Percentiles rank a stretch among this genome's conserved stretches.
Evolutionary conservation across 805 yeast genomes (phyloP).

Genomic region (Ogataea naganishii): DNA sequence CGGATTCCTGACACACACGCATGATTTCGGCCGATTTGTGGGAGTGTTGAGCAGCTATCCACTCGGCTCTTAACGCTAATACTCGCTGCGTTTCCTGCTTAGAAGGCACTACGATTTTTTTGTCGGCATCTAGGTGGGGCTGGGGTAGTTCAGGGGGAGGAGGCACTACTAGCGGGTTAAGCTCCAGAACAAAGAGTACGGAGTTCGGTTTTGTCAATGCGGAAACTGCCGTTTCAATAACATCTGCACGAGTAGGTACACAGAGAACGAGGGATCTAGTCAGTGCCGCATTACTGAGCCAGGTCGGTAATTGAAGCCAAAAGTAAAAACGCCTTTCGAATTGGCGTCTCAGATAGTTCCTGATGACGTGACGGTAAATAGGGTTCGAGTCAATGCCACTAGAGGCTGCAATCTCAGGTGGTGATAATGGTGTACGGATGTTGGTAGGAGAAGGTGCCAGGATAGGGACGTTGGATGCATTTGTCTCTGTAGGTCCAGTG

Average conservation of each 20-base stretch:
- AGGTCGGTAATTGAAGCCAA: slow-evolving; percentile 8
- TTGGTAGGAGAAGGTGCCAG: not conserved
- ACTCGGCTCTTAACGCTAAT: slow-evolving; percentile 27
- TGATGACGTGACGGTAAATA: slow-evolving; percentile 1
- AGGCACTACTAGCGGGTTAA: slow-evolving; percentile 18
- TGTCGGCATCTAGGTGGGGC: slow-evolving; percentile 34
- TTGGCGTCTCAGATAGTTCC: slow-evolving; percentile 1
- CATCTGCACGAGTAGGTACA: slow-evolving; percentile 13
- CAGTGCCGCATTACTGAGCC: slow-evolving; percentile 7
- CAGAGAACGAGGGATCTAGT: slow-evolving; percentile 12
- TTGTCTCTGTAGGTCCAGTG: too few species aligned
- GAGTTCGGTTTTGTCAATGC: slow-evolving; percentile 20
- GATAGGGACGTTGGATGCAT: too few species aligned
- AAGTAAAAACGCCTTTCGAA: not conserved
- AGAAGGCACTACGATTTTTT: slow-evolving; percentile 28
- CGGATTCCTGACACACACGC: slow-evolving; percentile 27
- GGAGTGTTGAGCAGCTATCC: slow-evolving; percentile 27
- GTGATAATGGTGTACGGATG: too few species aligned
- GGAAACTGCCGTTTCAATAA: slow-evolving; percentile 8
- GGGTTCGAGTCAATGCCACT: too few species aligned
- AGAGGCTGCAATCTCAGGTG: too few species aligned
- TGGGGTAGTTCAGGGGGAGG: slow-evolving; percentile 36
- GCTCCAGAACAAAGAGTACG: slow-evolving; percentile 24
- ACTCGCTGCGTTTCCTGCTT: slow-evolving; percentile 25
- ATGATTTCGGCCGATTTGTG: slow-evolving; percentile 34